Base-by-base conservation (phyloP, 495 filamentous ascomycete species). In the Daldinia bambusicola region DNA sequence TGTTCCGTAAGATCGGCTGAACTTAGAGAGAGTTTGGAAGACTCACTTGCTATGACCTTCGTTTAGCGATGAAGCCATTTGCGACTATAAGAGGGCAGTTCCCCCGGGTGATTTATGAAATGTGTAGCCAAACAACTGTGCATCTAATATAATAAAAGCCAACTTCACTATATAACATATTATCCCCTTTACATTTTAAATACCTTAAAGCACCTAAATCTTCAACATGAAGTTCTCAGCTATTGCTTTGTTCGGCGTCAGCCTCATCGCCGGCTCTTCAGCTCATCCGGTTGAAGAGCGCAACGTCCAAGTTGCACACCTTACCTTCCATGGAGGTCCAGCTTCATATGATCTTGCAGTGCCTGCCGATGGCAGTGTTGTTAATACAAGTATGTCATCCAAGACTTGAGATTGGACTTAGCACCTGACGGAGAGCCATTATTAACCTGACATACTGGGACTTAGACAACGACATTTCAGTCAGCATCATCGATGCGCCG, bases 241-340 rank as follows among this genome's bases (percentile, higher is more conserved):
- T 59, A 32, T 61, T 5, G 14, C 72, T 55, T 52, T 71, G 36
- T 22, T 71, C 43, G 45, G 61, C 61, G 36, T 74, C 9, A 63
- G 69, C 26, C 74, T 75, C 56, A 58, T 67, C n/a, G 64, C 65
- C 20, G 57, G 64, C 55, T 51, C 67, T 32, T 67, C 43, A 10
- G 66, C 75, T 6, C 61, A 55, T 37, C 67, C 72, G 4, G 2
- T 69, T 1, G 60, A 73, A 26, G 53, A 48, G 1, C 64, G 62
- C 37, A 61, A 57, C 31, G 51, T 63, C 32, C 52, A 59, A 45
- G 58, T 68, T 26, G 69, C 58, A 0, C 51, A 76, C 22, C 51
- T 78, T 18, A 74, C 55, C 12, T 70, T 77, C 51, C 61, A 78
- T 56, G 72, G 69, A 14, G 75, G 72, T 8, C 72, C 75, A 13